Evolutionary conservation across 78 protist species (phyloP), one percentile per base, ranked within the genome.

Genomic region (Planoprotostelium fungivorum): DNA sequence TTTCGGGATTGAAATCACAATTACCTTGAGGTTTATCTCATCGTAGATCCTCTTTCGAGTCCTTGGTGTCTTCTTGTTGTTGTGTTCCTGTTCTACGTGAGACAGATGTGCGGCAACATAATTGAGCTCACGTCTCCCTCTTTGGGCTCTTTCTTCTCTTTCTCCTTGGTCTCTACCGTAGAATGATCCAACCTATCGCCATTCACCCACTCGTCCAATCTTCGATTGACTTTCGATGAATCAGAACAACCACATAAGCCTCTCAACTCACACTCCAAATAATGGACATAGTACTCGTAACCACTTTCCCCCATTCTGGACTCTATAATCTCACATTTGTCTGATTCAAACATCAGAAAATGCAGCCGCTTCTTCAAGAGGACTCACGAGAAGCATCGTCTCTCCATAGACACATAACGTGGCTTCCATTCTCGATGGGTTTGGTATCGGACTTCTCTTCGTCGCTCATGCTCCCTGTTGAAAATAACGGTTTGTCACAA

Each of bases 151-250:
- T 35, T 16, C 10, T 87, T 51, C 84, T 86, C 89, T 28, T 35
- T 63, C 36, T 38, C 89, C 63, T 73, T 88, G 0, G 38, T 84
- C 83, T 94, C 94, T 28, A 89, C 84, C 25, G 89, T 37, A n/a
- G 83, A 63, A 35, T 84, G 88, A 83, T 89, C 96, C 63, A 94
- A 23, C 38, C 85, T 83, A 0, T 88, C 84, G 28, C 87, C 96
- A 31, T 87, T 88, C 35, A 87, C 96, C 96, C 96, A 94, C 83
- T 94, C 94, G 86, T 94, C 96, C 37, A 94, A 34, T 63, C 96
- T 91, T 63, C 94, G 91, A 90, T 94, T 94, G 36, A 91, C 89
- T 87, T n/a, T n/a, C n/a, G 83, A 51, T 51, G 16, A 51, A 51
- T 51, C 5, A 51, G 73, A 5, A 36, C 5, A 16, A 85, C 87